A percentile compares a stretch with the other conserved stretches of the same genome.
phyloP scores from a whole-genome alignment of 2,329 filamentous ascomycete species.

The Botrytis pseudocinerea region DNA sequence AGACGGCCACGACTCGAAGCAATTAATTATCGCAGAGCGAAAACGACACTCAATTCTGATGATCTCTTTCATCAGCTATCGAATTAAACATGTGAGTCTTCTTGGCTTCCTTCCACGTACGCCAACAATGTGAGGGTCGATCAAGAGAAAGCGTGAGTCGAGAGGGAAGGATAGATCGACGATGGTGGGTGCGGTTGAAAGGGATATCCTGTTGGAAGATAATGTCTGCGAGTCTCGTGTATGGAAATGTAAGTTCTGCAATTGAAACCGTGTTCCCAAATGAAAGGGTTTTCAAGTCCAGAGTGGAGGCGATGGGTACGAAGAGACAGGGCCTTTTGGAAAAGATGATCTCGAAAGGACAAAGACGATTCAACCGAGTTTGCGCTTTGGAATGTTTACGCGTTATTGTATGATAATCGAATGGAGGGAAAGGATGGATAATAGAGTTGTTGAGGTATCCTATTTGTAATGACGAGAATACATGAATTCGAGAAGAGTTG shows the following conservation, averaged over 20 bases:
- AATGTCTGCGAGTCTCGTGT: conserved; percentile 11
- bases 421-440: background rate
- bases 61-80: conserved; percentile 38
- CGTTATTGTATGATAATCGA: conserved; percentile 16
- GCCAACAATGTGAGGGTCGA: conserved; percentile 16
- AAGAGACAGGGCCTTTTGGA: conserved; percentile 14
- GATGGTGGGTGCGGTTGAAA: background rate
- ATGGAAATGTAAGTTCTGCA: conserved; percentile 18
- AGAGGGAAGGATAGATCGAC: conserved; percentile 12
- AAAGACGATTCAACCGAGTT: conserved; percentile 25
- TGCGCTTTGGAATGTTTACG: conserved; percentile 25
- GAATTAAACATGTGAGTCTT: conserved; percentile 17
- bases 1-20: conserved; percentile 41
- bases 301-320: conserved; percentile 23
- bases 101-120: conserved; percentile 14
- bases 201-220: background rate
- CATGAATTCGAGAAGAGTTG: conserved; percentile 10
- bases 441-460: conserved; percentile 8
- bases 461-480: conserved; percentile 16
- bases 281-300: conserved; percentile 22
- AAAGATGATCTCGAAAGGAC: conserved; percentile 22
- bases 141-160: background rate
- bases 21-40: conserved; percentile 37
- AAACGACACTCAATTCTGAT: conserved; percentile 28
- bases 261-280: conserved; percentile 23